Evolutionary conservation across 2,329 filamentous ascomycete genomes (phyloP).

Genomic region (Fusarium devonianum): DNA sequence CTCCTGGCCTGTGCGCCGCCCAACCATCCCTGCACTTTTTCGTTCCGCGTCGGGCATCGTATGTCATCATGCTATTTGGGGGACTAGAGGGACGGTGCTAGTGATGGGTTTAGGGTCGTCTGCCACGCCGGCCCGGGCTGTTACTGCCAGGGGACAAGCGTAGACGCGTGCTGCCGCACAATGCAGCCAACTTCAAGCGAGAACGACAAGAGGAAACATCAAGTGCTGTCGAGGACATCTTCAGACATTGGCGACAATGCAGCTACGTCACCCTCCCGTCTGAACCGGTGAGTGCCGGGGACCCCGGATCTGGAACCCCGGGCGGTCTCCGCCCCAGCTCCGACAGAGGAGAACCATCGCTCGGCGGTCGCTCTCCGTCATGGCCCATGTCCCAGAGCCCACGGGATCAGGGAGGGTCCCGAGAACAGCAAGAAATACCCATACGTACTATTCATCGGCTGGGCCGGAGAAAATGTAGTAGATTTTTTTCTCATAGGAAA

Average conservation of each 20-base stretch:
- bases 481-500: neutral
- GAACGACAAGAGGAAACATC: neutral
- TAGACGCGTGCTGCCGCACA: slow-evolving; percentile 12
- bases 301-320: slow-evolving; percentile 21
- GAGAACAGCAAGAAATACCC: slow-evolving; percentile 3
- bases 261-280: neutral
- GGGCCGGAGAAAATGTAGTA: neutral
- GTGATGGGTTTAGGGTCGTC: slow-evolving; percentile 10
- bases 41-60: slow-evolving; percentile 2
- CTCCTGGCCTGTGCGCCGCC: neutral
- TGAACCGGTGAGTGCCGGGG: slow-evolving; percentile 23
- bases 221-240: neutral
- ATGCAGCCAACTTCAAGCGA: neutral
- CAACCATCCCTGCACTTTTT: neutral
- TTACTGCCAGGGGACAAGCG: slow-evolving; percentile 12
- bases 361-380: slow-evolving; percentile 30
- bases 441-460: neutral
- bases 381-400: slow-evolving; percentile 8
- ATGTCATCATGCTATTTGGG: slow-evolving; percentile 22
- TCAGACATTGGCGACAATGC: neutral
- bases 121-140: slow-evolving; percentile 3
- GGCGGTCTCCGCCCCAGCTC: slow-evolving; percentile 31
- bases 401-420: slow-evolving; percentile 15
- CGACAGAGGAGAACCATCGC: slow-evolving; percentile 6
- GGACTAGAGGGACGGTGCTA: neutral